Percentiles rank a stretch among this genome's conserved stretches.
phyloP scores from a whole-genome alignment of 2,329 filamentous ascomycete species.

The Nigrospora oryzae region DNA sequence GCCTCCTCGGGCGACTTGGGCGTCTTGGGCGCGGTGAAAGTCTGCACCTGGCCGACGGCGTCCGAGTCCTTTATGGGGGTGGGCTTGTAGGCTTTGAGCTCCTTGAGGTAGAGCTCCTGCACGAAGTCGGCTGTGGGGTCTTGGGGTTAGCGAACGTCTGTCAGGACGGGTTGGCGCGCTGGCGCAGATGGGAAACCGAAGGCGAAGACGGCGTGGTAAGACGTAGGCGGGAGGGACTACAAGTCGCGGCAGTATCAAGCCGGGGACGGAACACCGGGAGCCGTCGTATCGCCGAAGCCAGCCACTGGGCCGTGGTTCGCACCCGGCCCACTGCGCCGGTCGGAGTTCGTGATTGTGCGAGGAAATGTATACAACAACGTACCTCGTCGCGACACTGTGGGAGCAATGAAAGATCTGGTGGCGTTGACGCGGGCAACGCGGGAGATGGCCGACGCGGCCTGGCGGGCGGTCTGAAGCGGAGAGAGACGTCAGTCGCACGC shows the following conservation, averaged over 20 bases:
- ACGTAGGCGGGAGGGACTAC: too few relatives aligned
- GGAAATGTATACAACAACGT: slow-evolving; percentile 22
- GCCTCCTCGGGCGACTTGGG: slow-evolving; percentile 88
- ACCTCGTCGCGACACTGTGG: slow-evolving; percentile 55
- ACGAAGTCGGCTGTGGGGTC: slow-evolving; percentile 74
- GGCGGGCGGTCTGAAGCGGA: slow-evolving; percentile 37
- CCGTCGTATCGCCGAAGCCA: too few relatives aligned
- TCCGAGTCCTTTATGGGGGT: slow-evolving; percentile 77
- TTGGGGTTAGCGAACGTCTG: too few relatives aligned
- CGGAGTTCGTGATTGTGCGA: too few relatives aligned
- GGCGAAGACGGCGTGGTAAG: too few relatives aligned
- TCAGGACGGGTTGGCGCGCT: too few relatives aligned
- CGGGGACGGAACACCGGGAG: too few relatives aligned
- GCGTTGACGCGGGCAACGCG: slow-evolving; percentile 38
- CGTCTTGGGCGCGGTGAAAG: slow-evolving; percentile 71
- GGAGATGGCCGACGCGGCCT: slow-evolving; percentile 40
- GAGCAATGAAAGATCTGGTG: slow-evolving; percentile 49
- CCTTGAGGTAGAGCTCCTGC: slow-evolving; percentile 94
- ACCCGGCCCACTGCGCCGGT: too few relatives aligned
- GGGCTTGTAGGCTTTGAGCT: slow-evolving; percentile 93
- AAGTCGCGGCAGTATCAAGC: too few relatives aligned
- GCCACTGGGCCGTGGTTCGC: too few relatives aligned
- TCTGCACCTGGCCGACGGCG: slow-evolving; percentile 83
- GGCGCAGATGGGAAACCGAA: too few relatives aligned
- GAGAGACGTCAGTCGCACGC: slow-evolving; percentile 1